Evolutionary conservation across 1,139 yeast species (phyloP), one percentile per base, ranked within the genome.

Genomic region (Lodderomyces oxycetoniae): DNA sequence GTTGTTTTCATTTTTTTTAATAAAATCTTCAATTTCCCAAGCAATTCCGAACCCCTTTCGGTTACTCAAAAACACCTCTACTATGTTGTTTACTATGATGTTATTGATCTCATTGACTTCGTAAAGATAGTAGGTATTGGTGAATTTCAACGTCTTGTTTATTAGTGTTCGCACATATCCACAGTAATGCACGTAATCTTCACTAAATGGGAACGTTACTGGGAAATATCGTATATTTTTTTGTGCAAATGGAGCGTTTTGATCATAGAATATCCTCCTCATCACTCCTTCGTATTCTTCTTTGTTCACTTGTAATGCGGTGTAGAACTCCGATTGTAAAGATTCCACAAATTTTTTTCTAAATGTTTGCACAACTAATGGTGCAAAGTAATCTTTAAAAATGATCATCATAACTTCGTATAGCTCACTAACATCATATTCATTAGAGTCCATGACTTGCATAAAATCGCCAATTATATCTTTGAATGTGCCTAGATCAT

Each of bases 131-230:
- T 79, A 83, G 41, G 74, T 82, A 35, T 74, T 76, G 34, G 84
- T 62, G 49, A 88, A 91, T 22, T 65, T 60, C 22, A 77, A 67
- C 28, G 84, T 69, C 41, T 77, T 77, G 26, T 74, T 71, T 6
- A 35, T 29, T 33, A 83, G 76, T 10, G 77, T 73, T 34, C 87
- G 71, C 15, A 86, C 60, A 30, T 85, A 80, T 19, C 85, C 74
- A 56, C 96, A 89, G 26, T 87, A 79, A 58, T 85, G 81, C 12
- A 93, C 89, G 49, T 87, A 89, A 44, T 87, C 79, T 39, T 85
- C 85, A 39, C 96, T 86, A 53, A 89, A 91, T 4, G 98, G 97
- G 37, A 89, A 67, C 2, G 78, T 71, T n/a, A 79, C 69, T 0
- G 96, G 95, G 52, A 84, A 55, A 3, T 15, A 17, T 33, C 49